A percentile compares a stretch with the other conserved stretches of the same genome.
Conservation (phyloP, 139 green algal genomes). For the Pleodorina starrii region DNA sequence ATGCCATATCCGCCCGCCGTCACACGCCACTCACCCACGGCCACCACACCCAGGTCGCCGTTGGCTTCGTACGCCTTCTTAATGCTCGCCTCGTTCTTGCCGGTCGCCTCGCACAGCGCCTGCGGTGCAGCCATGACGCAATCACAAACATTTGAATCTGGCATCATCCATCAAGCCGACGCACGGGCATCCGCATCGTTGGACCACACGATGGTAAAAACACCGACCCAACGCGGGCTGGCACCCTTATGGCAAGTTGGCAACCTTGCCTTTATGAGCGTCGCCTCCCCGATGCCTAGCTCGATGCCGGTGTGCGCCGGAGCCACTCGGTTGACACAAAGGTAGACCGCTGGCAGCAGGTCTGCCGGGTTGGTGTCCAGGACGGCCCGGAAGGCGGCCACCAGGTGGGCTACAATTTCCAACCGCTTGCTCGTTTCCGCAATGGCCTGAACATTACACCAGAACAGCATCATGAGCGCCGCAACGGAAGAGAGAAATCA, state of each 20-base stretch:
- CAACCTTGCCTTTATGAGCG: slow-evolving; percentile 90
- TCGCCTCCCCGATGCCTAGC: slow-evolving; percentile 96
- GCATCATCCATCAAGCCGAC: no score
- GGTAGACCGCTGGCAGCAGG: slow-evolving; percentile 92
- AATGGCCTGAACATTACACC: slow-evolving; percentile 52
- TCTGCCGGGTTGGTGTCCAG: slow-evolving; percentile 84
- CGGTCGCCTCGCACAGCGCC: slow-evolving; percentile 90
- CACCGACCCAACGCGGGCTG: no score
- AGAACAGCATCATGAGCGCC: no score
- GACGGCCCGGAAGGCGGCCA: slow-evolving; percentile 83
- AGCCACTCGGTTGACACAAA: slow-evolving; percentile 93
- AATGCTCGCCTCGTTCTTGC: slow-evolving; percentile 84
- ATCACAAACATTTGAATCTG: no score
- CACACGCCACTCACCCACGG: slow-evolving; percentile 64
- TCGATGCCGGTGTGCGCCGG: slow-evolving; percentile 94
- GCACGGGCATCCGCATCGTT: no score
- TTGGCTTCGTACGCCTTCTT: slow-evolving; percentile 86
- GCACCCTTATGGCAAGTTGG: no score
- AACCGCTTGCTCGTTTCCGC: slow-evolving; percentile 74
- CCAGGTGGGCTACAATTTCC: slow-evolving; percentile 79
- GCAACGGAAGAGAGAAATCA: no score
- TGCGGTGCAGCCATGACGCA: slow-evolving; percentile 40
- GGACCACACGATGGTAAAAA: no score
- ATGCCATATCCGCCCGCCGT: no score
- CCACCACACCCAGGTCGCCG: slow-evolving; percentile 95